Conservation (phyloP, 805 yeast species). For the Kluyveromyces nonfermentans region DNA sequence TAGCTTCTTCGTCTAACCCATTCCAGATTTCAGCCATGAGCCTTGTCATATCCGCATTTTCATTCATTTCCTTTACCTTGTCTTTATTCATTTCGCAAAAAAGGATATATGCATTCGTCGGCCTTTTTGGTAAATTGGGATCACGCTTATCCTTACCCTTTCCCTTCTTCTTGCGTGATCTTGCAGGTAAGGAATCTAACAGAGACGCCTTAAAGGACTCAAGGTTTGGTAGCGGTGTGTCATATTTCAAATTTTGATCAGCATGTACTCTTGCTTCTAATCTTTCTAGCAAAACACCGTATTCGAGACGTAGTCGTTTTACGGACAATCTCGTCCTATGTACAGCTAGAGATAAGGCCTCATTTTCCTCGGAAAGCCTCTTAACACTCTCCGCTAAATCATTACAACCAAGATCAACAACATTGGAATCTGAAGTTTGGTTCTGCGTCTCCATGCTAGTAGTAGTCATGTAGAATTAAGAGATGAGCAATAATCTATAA, state of each 20-base stretch:
- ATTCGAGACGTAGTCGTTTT: constrained; percentile 72
- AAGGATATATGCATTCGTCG: constrained; percentile 80
- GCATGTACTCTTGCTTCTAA: constrained; percentile 49
- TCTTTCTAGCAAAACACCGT: constrained; percentile 68
- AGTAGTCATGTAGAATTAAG: neutral
- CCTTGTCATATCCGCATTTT: constrained; percentile 58
- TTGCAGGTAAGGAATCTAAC: constrained; percentile 16
- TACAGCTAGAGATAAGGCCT: constrained; percentile 63
- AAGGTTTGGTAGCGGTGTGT: constrained; percentile 25
- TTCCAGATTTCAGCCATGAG: constrained; percentile 86
- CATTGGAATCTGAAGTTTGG: neutral
- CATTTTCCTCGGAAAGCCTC: constrained; percentile 71
- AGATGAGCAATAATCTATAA: too few species aligned
- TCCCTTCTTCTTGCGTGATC: constrained; percentile 28
- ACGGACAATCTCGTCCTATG: constrained; percentile 68
- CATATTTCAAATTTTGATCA: constrained; percentile 24
- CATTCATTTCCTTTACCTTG: constrained; percentile 48
- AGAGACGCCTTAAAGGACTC: constrained; percentile 21
- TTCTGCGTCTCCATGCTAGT: neutral
- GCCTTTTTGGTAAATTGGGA: constrained; percentile 80
- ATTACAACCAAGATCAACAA: neutral
- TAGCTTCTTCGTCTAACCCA: constrained; percentile 52
- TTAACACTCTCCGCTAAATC: constrained; percentile 29
- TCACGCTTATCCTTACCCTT: constrained; percentile 42
- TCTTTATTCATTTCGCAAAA: constrained; percentile 86